phyloP scores from a whole-genome alignment of 1,284 basidiomycete species.

The Trichosporon faecale region DNA sequence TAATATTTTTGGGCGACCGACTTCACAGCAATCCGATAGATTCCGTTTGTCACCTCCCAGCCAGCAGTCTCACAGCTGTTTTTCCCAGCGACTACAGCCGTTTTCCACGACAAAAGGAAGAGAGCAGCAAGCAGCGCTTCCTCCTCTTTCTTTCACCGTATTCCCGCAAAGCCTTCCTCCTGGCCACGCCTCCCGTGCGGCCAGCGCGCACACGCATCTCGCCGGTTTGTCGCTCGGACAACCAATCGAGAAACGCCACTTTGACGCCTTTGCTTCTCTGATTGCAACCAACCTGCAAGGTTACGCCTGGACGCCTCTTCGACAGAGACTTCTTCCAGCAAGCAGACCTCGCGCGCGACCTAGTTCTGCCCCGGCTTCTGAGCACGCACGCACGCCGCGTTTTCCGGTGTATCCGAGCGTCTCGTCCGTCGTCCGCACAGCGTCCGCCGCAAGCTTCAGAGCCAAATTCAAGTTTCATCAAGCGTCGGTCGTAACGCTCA shows the following conservation, averaged over 20 bases:
- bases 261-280: not conserved
- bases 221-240: conserved; percentile 3
- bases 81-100: not conserved
- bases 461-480: conserved; percentile 1
- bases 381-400: not conserved
- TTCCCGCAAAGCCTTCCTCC: not conserved
- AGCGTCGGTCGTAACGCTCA: not conserved
- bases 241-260: not conserved
- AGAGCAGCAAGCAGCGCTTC: not conserved
- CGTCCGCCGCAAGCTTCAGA: conserved; percentile 1
- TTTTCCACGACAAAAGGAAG: not conserved
- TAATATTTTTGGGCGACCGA: not conserved
- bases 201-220: not conserved
- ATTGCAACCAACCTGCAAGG: conserved; percentile 1
- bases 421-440: not conserved
- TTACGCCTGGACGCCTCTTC: not conserved
- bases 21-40: not conserved
- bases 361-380: not conserved
- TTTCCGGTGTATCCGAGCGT: not conserved
- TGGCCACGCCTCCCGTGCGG: not conserved
- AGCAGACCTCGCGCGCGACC: too few relatives aligned
- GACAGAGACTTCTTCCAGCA: not conserved
- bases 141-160: not conserved
- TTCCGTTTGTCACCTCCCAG: not conserved
- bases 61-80: not conserved